Conservation (phyloP, 2,329 filamentous ascomycete genomes). For the Pestalotiopsis sp. region DNA sequence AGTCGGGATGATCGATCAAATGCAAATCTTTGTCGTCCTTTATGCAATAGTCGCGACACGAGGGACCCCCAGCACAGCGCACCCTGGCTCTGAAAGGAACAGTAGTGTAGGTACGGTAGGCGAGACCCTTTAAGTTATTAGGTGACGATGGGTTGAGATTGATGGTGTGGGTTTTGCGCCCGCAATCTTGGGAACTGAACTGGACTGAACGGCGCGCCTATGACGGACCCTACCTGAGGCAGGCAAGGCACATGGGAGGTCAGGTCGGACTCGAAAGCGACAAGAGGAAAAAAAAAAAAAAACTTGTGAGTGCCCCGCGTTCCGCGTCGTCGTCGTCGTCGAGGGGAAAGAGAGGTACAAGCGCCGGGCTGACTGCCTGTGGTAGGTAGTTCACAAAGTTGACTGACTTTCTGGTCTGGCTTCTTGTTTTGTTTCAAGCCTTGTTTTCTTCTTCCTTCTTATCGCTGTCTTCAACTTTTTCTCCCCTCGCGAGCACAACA, state of each 20-base stretch:
- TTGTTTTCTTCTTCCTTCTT: neutral
- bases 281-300: neutral
- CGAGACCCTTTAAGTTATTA: neutral
- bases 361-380: neutral
- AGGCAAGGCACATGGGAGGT: neutral
- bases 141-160: neutral
- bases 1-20: neutral
- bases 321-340: neutral
- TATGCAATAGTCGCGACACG: neutral
- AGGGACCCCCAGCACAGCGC: neutral
- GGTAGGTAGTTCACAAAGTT: slow-evolving; percentile 1
- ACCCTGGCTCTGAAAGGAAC: neutral
- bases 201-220: neutral
- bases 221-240: neutral
- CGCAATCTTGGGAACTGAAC: slow-evolving; percentile 2
- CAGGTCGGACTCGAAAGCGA: neutral
- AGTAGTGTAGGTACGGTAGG: neutral
- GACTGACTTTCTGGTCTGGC: neutral
- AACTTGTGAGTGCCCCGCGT: neutral
- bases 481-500: neutral
- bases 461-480: neutral
- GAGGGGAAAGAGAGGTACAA: neutral
- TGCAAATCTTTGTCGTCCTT: neutral
- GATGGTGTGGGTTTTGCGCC: slow-evolving; percentile 1
- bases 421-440: neutral